A percentile compares a stretch with the other conserved stretches of the same genome.
These are phyloP conservation scores for Salix purpurea DNA, from an alignment of 345 rosid species.

Conservation along the genomic window DNA sequence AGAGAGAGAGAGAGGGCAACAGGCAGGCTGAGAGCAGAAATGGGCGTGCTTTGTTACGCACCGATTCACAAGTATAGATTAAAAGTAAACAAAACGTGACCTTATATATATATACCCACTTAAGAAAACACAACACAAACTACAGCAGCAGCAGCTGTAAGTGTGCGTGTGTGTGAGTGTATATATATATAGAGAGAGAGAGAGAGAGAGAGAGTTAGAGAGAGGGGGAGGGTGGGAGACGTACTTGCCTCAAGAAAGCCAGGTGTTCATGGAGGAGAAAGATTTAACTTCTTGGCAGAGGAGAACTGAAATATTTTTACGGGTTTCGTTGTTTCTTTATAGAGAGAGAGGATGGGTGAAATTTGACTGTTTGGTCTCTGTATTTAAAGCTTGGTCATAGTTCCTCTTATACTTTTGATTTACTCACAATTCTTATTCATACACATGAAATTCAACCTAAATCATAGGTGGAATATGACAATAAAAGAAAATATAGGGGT, in stretches of 20 bases:
- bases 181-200: background rate
- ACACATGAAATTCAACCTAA: no score
- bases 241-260: constrained; percentile 28
- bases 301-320: background rate
- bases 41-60: constrained; percentile 31
- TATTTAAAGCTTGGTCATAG: no score
- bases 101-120: constrained; percentile 8
- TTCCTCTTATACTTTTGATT: no score
- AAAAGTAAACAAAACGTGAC: constrained; percentile 35
- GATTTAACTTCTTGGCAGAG: background rate
- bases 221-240: constrained; percentile 1
- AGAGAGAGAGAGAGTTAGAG: no score
- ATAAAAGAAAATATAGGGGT: no score
- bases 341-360: background rate
- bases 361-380: no score
- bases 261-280: constrained; percentile 28
- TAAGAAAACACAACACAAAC: constrained; percentile 2
- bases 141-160: background rate
- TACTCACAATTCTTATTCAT: no score
- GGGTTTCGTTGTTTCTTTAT: no score
- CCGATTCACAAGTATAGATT: constrained; percentile 27
- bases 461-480: no score
- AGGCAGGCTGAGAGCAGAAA: constrained; percentile 16
- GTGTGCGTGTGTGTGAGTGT: no score
- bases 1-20: background rate